Base-by-base conservation (phyloP, 106 monocot species). In the Platanthera guangdongensis region DNA sequence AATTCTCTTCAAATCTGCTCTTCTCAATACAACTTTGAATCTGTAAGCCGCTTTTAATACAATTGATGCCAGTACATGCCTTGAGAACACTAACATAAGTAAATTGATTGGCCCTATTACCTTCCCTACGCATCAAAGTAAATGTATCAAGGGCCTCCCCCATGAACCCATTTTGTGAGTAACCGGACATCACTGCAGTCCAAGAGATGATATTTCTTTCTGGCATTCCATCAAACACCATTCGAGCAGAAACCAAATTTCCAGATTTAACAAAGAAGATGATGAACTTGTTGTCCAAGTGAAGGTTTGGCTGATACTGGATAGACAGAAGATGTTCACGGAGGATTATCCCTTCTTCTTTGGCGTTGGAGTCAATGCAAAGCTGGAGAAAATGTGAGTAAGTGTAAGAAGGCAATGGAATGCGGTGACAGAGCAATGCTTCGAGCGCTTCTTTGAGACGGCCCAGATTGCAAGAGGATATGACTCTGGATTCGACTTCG, bases 101-200 rank as follows among this genome's bases (percentile, higher is more conserved):
- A 78, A 89, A 95, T 71, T 95, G 86, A 73, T 92, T 95, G 19
- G 86, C 74, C 72, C 57, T 57, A 16, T 60, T 50, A 68, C 92
- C 86, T 7, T 65, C 57, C 30, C 65, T 47, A 18, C 52, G 77
- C 95, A 95, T 95, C 69, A 69, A 55, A 55, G 46, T 13, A 53
- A 92, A 95, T 9, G 73, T 54, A 16, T 81, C 70, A 28, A 92
- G 60, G 1, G 95, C 82, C 55, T 90, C 80, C 39, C 76, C 50
- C n/a, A 76, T 22, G 11, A 45, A 74, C 48, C 88, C 84, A 55
- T 88, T 83, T 19, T 77, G 82, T 5, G 84, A 72, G 53, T 90
- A 95, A 21, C 81, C 90, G 0, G 90, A 88, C 25, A 95, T 85
- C 84, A 90, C 78, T 9, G 92, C 85, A 12, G 88, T 90, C 95